Conservation (phyloP, 441 rosid genomes). For the Gossypium schwendimanii region DNA sequence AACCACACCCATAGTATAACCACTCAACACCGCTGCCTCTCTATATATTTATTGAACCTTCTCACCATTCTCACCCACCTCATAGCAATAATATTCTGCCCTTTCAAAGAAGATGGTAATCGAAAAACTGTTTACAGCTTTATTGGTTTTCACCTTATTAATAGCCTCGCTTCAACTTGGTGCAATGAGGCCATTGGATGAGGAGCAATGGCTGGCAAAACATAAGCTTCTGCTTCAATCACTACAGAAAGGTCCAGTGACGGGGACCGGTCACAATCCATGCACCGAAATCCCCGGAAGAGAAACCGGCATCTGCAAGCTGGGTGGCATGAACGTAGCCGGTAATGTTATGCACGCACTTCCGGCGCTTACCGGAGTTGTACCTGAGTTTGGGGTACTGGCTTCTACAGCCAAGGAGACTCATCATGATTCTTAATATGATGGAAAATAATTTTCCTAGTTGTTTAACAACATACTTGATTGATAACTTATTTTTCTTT, state of each 20-base stretch:
- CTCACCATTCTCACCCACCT: neutral
- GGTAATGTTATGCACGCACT: neutral
- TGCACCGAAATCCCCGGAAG: conserved; percentile 17
- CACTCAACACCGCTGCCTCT: neutral
- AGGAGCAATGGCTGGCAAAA: neutral
- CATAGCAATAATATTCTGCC: neutral
- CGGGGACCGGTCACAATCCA: conserved; percentile 10
- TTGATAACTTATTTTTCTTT: neutral
- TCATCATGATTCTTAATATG: neutral
- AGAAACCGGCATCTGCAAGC: conserved; percentile 12
- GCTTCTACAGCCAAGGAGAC: neutral
- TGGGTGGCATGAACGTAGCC: conserved; percentile 10
- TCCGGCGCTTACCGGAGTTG: neutral
- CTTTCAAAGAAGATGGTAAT: conserved; percentile 10
- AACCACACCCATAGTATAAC: neutral
- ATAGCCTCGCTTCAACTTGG: conserved; percentile 24
- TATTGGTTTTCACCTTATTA: conserved; percentile 16
- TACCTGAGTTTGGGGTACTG: neutral
- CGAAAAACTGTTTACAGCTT: neutral
- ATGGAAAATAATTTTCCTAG: neutral
- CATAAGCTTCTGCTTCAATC: conserved; percentile 10
- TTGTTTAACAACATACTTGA: neutral
- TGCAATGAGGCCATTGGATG: conserved; percentile 18
- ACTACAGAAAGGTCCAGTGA: conserved; percentile 5
- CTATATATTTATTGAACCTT: neutral